Percentiles rank a stretch among this genome's conserved stretches.
phyloP scores from a whole-genome alignment of 2,329 filamentous ascomycete genomes.

The Magnaporthales sp. region DNA sequence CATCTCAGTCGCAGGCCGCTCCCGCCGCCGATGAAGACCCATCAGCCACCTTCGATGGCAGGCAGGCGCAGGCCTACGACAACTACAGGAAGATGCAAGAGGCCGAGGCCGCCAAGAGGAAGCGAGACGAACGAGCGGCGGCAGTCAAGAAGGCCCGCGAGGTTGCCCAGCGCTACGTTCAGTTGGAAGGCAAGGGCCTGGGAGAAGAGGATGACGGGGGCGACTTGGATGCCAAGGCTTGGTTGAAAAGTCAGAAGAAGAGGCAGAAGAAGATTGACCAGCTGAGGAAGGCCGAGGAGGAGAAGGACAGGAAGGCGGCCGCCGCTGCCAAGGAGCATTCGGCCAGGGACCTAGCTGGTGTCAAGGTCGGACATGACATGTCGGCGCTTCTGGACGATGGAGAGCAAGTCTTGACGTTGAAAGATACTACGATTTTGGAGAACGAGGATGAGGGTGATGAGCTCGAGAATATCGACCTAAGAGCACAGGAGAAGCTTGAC shows the following conservation, averaged over 20 bases:
- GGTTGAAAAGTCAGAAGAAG: conserved; percentile 87
- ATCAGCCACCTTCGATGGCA: conserved; percentile 75
- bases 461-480: conserved; percentile 67
- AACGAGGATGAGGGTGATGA: conserved; percentile 86
- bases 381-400: conserved; percentile 72
- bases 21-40: conserved; percentile 53
- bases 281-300: conserved; percentile 62
- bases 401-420: conserved; percentile 89
- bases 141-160: conserved; percentile 85
- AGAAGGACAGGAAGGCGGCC: conserved; percentile 61
- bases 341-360: conserved; percentile 75
- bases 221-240: conserved; percentile 70
- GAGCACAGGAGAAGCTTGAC: conserved; percentile 61
- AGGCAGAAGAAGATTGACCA: conserved; percentile 84
- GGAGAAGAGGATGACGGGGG: conserved; percentile 63
- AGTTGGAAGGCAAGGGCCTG: conserved; percentile 74
- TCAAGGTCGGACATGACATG: conserved; percentile 86
- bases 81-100: conserved; percentile 61
- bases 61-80: conserved; percentile 62
- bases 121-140: conserved; percentile 71
- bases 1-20: conserved; percentile 27
- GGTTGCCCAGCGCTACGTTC: conserved; percentile 63
- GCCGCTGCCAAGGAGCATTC: conserved; percentile 65
- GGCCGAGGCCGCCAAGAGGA: conserved; percentile 67
- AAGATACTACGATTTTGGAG: conserved; percentile 78